Conservation (phyloP, 2,329 filamentous ascomycete genomes). For the Magnaporthiopsis poae region DNA sequence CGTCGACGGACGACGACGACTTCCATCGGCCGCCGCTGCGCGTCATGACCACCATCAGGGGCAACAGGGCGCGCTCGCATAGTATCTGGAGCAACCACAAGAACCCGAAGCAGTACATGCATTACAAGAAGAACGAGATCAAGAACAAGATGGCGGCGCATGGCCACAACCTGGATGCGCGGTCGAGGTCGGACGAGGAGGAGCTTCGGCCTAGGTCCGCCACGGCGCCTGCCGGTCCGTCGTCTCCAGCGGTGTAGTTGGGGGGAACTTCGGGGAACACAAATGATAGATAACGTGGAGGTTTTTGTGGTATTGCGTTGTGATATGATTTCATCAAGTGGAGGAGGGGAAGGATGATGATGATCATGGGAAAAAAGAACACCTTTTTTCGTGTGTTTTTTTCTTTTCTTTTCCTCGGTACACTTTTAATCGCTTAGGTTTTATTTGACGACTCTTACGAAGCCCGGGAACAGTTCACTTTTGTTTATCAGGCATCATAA, state of each 20-base stretch:
- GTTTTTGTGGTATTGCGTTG: neutral
- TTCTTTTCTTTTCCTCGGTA: neutral
- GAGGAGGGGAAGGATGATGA: neutral
- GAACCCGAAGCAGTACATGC: slow-evolving; percentile 18
- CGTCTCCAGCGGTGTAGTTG: neutral
- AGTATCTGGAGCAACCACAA: slow-evolving; percentile 12
- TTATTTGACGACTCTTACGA: neutral
- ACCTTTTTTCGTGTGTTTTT: neutral
- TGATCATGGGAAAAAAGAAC: neutral
- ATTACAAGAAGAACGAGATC: slow-evolving; percentile 20
- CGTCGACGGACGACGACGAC: slow-evolving; percentile 8
- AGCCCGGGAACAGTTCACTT: neutral
- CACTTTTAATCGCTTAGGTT: neutral
- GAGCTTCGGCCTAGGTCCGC: neutral
- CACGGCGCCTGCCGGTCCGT: neutral
- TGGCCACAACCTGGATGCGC: neutral
- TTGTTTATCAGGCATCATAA: neutral
- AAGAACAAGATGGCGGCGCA: slow-evolving; percentile 5
- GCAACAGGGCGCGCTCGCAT: slow-evolving; percentile 17
- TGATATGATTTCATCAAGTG: neutral
- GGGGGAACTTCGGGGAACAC: too few relatives aligned
- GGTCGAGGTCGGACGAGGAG: neutral
- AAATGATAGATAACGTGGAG: neutral
- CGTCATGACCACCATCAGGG: slow-evolving; percentile 18
- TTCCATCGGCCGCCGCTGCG: slow-evolving; percentile 15